Evolutionary conservation across 495 filamentous ascomycete species (phyloP).

Genomic region (Talaromyces borbonicus): DNA sequence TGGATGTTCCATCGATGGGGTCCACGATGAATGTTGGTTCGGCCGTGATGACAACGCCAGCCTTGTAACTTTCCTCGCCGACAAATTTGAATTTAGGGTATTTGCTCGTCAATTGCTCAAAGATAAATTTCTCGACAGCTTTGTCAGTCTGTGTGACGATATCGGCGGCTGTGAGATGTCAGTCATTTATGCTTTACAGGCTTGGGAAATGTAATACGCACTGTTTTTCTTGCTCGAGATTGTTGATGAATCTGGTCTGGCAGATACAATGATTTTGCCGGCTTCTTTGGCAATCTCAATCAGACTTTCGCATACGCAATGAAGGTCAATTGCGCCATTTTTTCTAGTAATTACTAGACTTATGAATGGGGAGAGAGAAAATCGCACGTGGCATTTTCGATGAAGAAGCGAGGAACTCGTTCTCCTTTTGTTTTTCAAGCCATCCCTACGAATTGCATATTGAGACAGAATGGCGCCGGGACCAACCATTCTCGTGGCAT

Average conservation of each 20-base stretch:
- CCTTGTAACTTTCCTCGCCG: background rate
- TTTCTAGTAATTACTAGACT: background rate
- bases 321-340: background rate
- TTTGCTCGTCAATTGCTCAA: background rate
- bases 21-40: background rate
- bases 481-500: background rate
- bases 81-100: background rate
- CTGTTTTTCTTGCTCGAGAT: background rate
- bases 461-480: background rate
- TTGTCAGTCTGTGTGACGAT: background rate
- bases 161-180: background rate
- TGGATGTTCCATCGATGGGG: conserved; percentile 38
- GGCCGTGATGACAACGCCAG: background rate
- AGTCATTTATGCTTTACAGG: background rate
- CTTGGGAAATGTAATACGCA: background rate
- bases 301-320: background rate
- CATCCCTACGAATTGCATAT: background rate
- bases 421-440: background rate
- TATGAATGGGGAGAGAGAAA: background rate
- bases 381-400: background rate
- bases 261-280: background rate
- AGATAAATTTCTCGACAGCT: background rate
- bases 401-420: background rate
- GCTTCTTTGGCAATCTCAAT: background rate
- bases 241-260: background rate